Evolutionary conservation across 2,329 filamentous ascomycete genomes (phyloP), one percentile per base, ranked within the genome.

Genomic region (Dissoconium aciculare): DNA sequence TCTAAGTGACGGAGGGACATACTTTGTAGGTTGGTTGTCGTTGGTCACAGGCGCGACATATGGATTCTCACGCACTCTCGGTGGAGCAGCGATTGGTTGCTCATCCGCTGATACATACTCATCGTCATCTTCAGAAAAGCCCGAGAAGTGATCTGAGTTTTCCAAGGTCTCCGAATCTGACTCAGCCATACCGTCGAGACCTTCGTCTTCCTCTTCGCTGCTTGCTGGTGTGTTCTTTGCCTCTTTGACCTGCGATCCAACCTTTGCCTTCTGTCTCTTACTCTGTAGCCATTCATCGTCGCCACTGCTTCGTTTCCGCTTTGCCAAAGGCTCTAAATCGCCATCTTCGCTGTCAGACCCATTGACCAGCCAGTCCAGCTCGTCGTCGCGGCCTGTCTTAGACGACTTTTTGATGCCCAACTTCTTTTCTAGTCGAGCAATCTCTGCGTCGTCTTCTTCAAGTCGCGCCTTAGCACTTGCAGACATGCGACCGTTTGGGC

Each of bases 1-100:
- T 27, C 84, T 71, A 31, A 89, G 60, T 1, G 85, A 92, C 3
- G 87, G 89, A 1, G 89, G 87, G 3, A 94, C 67, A 46, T 98
- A 98, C 67, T 91, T 93, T 4, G 64, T 62, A 11, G 62, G 51
- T 9, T 30, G 28, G 12, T 59, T 59, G 2, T 53, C 48, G 15
- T 57, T 40, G 3, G 49, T 30, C 5, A 64, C 57, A 5, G 87
- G 87, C 3, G 87, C 78, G 30, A 87, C 64, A 44, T 93, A 95
- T 4, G 87, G 87, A 43, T 95, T 94, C 53, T 95, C 87, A 37
- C 73, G 68, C 34, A 65, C 55, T 37, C 62, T 64, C 38, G 61
- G 64, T 15, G 41, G 35, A 11, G 39, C 31, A 10, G 44, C 40
- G 10, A 42, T 35, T 17, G 51, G 49, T 30, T 56, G 46, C 17